Conservation (phyloP, 108 stramenopile species). For the Cafeteria roenbergensis region DNA sequence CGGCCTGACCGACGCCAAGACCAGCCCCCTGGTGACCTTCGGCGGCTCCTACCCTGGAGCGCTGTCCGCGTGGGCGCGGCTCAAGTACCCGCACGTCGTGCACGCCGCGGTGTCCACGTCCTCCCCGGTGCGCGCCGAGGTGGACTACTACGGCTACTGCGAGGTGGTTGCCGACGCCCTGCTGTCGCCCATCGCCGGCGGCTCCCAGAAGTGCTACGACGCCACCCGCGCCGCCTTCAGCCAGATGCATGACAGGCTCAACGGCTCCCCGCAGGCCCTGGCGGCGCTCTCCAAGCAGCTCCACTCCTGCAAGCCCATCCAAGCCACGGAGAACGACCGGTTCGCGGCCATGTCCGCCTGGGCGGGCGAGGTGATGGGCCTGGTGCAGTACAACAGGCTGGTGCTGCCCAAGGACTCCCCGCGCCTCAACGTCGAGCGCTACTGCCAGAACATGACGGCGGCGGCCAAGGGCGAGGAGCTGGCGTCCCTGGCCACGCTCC, state of each 20-base stretch:
- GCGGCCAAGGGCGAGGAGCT: background rate
- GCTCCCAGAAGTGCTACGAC: constrained; percentile 50
- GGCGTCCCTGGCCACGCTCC: background rate
- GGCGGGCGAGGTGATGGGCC: constrained; percentile 58
- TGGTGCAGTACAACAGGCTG: constrained; percentile 73
- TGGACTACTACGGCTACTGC: constrained; percentile 67
- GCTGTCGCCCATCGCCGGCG: constrained; percentile 48
- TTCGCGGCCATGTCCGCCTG: constrained; percentile 58
- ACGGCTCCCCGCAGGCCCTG: constrained; percentile 10
- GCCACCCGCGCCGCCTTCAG: constrained; percentile 54
- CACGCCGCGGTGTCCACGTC: constrained; percentile 60
- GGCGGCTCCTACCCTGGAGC: constrained; percentile 76
- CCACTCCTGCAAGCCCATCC: background rate
- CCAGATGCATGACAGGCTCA: constrained; percentile 28
- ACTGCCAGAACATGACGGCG: background rate
- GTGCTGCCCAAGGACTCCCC: background rate
- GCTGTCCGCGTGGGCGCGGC: constrained; percentile 44
- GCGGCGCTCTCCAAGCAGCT: constrained; percentile 25
- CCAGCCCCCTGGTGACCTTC: constrained; percentile 56
- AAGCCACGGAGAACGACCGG: constrained; percentile 28
- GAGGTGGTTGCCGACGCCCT: constrained; percentile 54
- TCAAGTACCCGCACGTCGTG: constrained; percentile 66
- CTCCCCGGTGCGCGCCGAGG: constrained; percentile 57
- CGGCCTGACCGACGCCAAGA: background rate
- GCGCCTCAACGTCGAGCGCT: background rate